phyloP scores from a whole-genome alignment of 805 yeast species.

The Suhomyces sp. region DNA sequence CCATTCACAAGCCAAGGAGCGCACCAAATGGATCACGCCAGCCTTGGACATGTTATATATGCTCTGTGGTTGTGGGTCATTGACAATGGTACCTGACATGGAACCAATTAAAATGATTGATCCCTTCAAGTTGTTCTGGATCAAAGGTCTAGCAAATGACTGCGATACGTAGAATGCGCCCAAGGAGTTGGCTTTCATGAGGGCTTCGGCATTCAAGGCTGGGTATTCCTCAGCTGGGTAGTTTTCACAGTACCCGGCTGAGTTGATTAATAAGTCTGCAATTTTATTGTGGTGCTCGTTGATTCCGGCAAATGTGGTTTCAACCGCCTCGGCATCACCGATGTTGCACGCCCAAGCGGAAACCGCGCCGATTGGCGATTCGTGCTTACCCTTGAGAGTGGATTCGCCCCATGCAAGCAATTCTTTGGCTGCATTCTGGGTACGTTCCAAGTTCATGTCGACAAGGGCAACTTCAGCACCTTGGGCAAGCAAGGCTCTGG shows the following conservation, averaged over 20 bases:
- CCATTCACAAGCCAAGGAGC: slow-evolving; percentile 80
- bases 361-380: slow-evolving; percentile 38
- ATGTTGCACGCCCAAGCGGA: slow-evolving; percentile 74
- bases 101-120: slow-evolving; percentile 72
- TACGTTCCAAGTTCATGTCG: slow-evolving; percentile 62
- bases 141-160: slow-evolving; percentile 66
- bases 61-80: slow-evolving; percentile 75
- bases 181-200: slow-evolving; percentile 68
- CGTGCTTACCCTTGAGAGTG: slow-evolving; percentile 33
- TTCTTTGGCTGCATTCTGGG: slow-evolving; percentile 52
- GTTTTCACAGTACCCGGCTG: slow-evolving; percentile 87
- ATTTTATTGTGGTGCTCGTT: slow-evolving; percentile 57
- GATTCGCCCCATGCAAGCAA: slow-evolving; percentile 46
- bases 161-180: slow-evolving; percentile 77
- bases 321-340: slow-evolving; percentile 60
- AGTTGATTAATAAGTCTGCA: slow-evolving; percentile 65
- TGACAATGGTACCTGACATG: slow-evolving; percentile 75
- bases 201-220: slow-evolving; percentile 60
- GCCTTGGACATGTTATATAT: slow-evolving; percentile 86
- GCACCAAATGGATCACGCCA: slow-evolving; percentile 77
- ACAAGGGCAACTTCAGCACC: slow-evolving; percentile 76
- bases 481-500: slow-evolving; percentile 67
- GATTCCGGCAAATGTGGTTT: slow-evolving; percentile 49
- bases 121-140: slow-evolving; percentile 52
- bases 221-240: slow-evolving; percentile 77